Base-by-base conservation (phyloP, 805 yeast genomes). In the Spathaspora arborariae region DNA sequence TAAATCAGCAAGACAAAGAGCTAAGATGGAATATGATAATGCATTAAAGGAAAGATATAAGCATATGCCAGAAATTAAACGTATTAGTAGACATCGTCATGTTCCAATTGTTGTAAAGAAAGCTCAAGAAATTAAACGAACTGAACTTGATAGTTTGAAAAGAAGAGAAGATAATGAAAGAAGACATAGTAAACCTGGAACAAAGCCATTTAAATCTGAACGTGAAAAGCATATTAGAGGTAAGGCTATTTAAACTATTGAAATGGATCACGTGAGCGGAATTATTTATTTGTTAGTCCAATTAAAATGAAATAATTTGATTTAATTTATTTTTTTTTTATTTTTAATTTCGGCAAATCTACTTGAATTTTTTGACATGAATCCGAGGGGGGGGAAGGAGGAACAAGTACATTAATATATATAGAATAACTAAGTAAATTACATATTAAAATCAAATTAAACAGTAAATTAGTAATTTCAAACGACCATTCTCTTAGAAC, bases 11-110 rank as follows among this genome's bases (percentile, higher is more conserved):
- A 80, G 86, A 57, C 86, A 88, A 67, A 80, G 94, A 63, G 69
- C 83, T 56, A 88, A 88, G 66, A 71, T 90, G 57, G 97, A 92
- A 66, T 92, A 94, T 67, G 96, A 89, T 63, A 87, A 81, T 45
- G 92, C 95, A 42, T 78, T 94, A 65, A 91, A 91, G 67, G 96
- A 92, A 60, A 79, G 96, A 62, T 94, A 80, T 76, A 88, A 88
- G 70, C 84, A 84, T 70, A 91, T 94, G 98, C 99, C 99, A 1
- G 99, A 94, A 67, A 85, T 94, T 59, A 81, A 81, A 60, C 79
- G 97, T 57, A 94, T 94, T 51, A 72, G 89, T 22, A 81, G 91
- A 66, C 98, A 94, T 69, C 82, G 99, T 65, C 97, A 94, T 63
- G 75, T 92, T 45, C 99, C 99, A 19, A 71, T 72, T 49, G 87